phyloP scores from a whole-genome alignment of 306 rosid species.

The Quercus cerris region DNA sequence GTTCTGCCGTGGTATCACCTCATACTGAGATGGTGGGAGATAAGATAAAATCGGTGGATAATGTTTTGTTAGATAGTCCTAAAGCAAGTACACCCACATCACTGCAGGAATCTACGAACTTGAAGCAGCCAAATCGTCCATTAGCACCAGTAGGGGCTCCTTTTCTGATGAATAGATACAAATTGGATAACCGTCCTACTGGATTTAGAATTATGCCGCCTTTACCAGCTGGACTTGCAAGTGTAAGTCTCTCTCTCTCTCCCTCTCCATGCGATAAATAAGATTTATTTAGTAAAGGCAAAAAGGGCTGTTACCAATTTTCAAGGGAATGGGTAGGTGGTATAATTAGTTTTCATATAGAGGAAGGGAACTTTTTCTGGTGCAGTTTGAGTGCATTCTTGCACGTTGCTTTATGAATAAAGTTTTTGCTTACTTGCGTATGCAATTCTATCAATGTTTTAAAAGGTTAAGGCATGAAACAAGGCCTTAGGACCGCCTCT shows the following conservation, averaged over 20 bases:
- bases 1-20: slow-evolving; percentile 34
- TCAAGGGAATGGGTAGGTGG: not conserved
- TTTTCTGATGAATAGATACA: slow-evolving; percentile 55
- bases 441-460: not conserved
- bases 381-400: not conserved
- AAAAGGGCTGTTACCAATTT: not conserved
- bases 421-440: not conserved
- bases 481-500: not conserved
- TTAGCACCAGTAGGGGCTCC: slow-evolving; percentile 38
- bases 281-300: no score
- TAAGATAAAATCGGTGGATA: slow-evolving; percentile 43
- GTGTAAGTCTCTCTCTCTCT: slow-evolving; percentile 45
- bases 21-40: slow-evolving; percentile 46
- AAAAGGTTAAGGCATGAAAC: not conserved
- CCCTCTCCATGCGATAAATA: no score
- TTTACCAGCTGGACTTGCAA: slow-evolving; percentile 70
- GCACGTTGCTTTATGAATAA: not conserved
- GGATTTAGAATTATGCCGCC: slow-evolving; percentile 77
- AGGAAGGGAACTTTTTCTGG: not conserved
- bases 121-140: slow-evolving; percentile 58
- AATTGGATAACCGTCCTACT: slow-evolving; percentile 75
- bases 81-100: slow-evolving; percentile 43
- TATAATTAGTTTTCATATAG: not conserved
- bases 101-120: slow-evolving; percentile 49
- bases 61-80: slow-evolving; percentile 46